Percentiles rank a stretch among this genome's conserved stretches.
Evolutionary conservation across 208 protist genomes (phyloP).

Genomic region (Trypanosoma platydactyli): DNA sequence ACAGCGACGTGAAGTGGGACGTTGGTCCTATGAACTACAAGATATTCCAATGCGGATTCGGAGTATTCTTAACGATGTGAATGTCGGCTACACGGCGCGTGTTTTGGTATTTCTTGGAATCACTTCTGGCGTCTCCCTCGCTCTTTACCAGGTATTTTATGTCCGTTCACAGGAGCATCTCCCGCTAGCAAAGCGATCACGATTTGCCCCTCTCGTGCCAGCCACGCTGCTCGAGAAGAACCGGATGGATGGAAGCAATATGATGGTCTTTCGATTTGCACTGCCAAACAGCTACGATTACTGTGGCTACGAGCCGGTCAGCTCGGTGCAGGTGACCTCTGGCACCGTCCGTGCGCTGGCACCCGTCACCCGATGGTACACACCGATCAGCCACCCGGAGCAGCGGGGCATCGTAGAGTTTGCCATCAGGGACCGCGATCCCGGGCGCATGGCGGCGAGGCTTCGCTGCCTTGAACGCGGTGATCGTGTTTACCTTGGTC

Average conservation of each 20-base stretch:
- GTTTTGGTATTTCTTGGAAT: conserved; percentile 30
- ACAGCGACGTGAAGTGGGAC: background rate
- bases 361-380: conserved; percentile 77
- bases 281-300: conserved; percentile 85
- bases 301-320: conserved; percentile 84
- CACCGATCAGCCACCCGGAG: conserved; percentile 81
- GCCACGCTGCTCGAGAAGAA: conserved; percentile 76
- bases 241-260: conserved; percentile 46
- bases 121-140: conserved; percentile 31
- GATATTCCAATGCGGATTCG: conserved; percentile 48
- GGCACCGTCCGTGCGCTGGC: conserved; percentile 49
- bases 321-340: conserved; percentile 69
- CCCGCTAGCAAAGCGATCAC: conserved; percentile 76
- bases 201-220: conserved; percentile 56
- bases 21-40: conserved; percentile 80
- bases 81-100: conserved; percentile 73
- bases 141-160: conserved; percentile 48
- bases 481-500: conserved; percentile 76
- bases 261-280: conserved; percentile 76
- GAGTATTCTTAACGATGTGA: conserved; percentile 57
- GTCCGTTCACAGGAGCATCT: conserved; percentile 47
- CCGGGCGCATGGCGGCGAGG: conserved; percentile 74
- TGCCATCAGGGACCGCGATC: conserved; percentile 77
- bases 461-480: conserved; percentile 71
- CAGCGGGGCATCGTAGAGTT: conserved; percentile 82